Evolutionary conservation across 352 stramenopile species (phyloP), one percentile per base, ranked within the genome.

Genomic region (Pythium aquatile): DNA sequence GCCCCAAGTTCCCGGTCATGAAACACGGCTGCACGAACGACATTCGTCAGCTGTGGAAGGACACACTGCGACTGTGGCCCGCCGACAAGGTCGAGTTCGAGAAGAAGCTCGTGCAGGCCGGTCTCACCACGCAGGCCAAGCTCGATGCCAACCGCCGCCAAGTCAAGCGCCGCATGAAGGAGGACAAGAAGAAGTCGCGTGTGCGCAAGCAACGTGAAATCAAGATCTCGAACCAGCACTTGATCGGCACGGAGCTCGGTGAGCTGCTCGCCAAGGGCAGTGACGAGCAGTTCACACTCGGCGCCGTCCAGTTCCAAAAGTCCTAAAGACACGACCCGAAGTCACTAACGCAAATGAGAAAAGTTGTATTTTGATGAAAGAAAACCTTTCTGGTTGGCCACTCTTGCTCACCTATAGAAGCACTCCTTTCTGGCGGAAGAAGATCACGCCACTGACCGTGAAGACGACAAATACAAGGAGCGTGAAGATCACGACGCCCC

Each of bases 221-320:
- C 64, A 95, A 95, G 72, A 93, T 95, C 55, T 91, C 84, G 8
- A 95, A 95, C 73, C 83, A 92, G 66, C 86, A 95, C 73, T 76
- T 95, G 39, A 91, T 93, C 61, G 86, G 84, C 68, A 95, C 86
- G 28, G 88, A 91, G 53, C 84, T 95, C 20, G 86, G 86, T 30
- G 81, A 95, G 69, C 81, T 93, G 56, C 73, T 95, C 47, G 81
- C 86, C 16, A 91, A 91, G 69, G 86, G 86, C 37, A 69, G 77
- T 29, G 76, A 88, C 61, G 85, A 90, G 44, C 73, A 88, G 44
- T 94, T 94, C 46, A 93, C 83, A 30, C 83, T 95, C 67, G 86
- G 86, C 66, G 84, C 86, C 47, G 83, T 91, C 59, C 83, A 81
- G 58, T 95, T 93, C 51, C 78, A 93, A 10, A 94, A 92, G 65